A percentile compares a stretch with the other conserved stretches of the same genome.
phyloP scores from a whole-genome alignment of 2,329 filamentous ascomycete genomes.

The Apiospora koreana region DNA sequence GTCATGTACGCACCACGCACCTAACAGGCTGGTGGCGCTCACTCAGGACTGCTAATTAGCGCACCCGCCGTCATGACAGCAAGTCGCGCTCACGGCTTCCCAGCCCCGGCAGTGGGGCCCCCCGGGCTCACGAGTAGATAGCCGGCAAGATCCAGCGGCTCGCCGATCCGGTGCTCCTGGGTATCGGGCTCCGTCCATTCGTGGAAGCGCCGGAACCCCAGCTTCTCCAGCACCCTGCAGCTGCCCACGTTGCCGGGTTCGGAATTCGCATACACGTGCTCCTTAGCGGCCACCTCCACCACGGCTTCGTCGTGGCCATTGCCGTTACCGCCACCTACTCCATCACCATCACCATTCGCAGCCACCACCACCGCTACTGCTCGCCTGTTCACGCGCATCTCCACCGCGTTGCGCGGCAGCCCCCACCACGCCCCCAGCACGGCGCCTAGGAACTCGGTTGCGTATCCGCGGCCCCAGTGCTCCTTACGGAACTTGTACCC shows the following conservation, averaged over 20 bases:
- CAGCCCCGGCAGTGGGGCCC: background rate
- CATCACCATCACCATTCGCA: background rate
- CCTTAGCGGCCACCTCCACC: background rate
- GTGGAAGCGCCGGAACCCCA: constrained; percentile 26
- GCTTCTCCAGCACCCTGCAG: constrained; percentile 26
- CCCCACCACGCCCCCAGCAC: constrained; percentile 13
- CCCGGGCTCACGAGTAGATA: background rate
- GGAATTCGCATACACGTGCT: constrained; percentile 25
- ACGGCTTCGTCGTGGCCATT: too few species aligned
- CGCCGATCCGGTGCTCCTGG: constrained; percentile 23
- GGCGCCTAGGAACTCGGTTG: constrained; percentile 11
- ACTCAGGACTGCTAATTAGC: background rate
- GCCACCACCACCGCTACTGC: background rate
- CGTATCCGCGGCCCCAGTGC: constrained; percentile 14
- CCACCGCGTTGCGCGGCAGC: background rate
- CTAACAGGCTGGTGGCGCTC: too few species aligned
- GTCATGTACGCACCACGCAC: too few species aligned
- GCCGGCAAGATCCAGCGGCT: constrained; percentile 22
- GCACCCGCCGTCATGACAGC: background rate
- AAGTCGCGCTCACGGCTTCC: background rate
- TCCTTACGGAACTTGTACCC: constrained; percentile 16
- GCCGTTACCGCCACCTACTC: constrained; percentile 34
- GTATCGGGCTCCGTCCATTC: constrained; percentile 28
- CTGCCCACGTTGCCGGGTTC: constrained; percentile 24
- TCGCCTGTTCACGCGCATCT: background rate